Evolutionary conservation across 306 rosid species (phyloP), one percentile per base, ranked within the genome.

Genomic region (Lathyrus sativus): DNA sequence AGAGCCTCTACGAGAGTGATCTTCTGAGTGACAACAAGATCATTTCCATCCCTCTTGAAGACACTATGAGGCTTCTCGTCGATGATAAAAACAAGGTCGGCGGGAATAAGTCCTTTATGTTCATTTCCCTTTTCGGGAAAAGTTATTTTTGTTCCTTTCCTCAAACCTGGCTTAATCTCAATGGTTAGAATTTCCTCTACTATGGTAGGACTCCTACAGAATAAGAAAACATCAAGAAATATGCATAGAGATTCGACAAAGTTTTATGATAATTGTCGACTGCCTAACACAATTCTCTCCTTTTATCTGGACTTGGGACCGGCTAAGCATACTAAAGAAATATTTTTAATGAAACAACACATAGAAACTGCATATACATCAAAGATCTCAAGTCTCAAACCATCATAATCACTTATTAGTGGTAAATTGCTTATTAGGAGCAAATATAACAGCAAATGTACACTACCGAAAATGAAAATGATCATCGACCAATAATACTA

Each of bases 141-240:
- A 37, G 98, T 92, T 45, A 92, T 82, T 63, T 88, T 90, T 14
- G 96, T 92, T 56, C 98, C 98, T 68, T 90, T 92, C 89, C 90
- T 92, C 98, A 96, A 92, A 29, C 98, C 96, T 10, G 93, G 96
- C 85, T 87, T 86, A 83, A 92, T 88, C 83, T 90, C 93, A 8
- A 92, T 86, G 42, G 96, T 83, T 31, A 90, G 80, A 75, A 86
- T 82, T 79, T 90, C 96, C 91, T 92, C 96, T 64, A 85, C 86
- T 5, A 92, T 86, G 65, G 78, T 49, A 18, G 91, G 65, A 50
- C 82, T 86, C 88, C 97, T 91, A 75, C 59, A 78, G 22, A 60
- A 48, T 22, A 72, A 55, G 37, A 70, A 50, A 76, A 77, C 43
- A 53, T 29, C 35, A 29, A 29, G 35, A 29, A 29, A n/a, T n/a